Conservation (phyloP, 345 rosid genomes). For the Citrus medica region DNA sequence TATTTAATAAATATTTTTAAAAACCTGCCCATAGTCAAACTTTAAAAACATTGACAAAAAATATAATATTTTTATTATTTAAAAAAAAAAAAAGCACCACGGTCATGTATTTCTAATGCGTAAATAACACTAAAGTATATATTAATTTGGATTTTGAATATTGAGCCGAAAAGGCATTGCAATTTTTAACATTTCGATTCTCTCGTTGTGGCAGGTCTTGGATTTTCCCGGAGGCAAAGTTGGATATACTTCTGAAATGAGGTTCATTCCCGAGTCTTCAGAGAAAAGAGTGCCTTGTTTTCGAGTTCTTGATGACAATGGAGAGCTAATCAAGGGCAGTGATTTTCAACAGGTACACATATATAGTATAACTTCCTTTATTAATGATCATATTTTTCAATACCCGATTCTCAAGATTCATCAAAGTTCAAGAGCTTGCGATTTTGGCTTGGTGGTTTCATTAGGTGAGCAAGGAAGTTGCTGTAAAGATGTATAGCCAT, state of each 20-base stretch:
- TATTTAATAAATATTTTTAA: too few relatives aligned
- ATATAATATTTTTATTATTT: too few relatives aligned
- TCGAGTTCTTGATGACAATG: constrained; percentile 53
- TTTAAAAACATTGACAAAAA: too few relatives aligned
- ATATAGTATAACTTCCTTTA: too few relatives aligned
- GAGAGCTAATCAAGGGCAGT: constrained; percentile 22
- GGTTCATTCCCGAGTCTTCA: constrained; percentile 43
- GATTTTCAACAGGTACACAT: constrained; percentile 38
- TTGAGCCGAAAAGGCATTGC: neutral
- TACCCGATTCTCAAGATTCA: neutral
- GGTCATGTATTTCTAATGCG: too few relatives aligned
- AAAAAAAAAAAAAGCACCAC: too few relatives aligned
- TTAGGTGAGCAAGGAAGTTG: constrained; percentile 60
- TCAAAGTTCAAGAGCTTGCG: neutral
- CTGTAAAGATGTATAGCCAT: constrained; percentile 52
- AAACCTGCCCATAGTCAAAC: too few relatives aligned
- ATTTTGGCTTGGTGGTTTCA: neutral
- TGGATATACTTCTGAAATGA: constrained; percentile 41
- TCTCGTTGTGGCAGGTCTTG: constrained; percentile 38
- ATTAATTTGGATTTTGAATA: neutral
- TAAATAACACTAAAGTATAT: too few relatives aligned
- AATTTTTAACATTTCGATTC: neutral
- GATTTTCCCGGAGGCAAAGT: constrained; percentile 81
- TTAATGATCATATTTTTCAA: neutral
- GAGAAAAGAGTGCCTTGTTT: constrained; percentile 55